Conservation (phyloP, 345 rosid genomes). For the Hypericum perforatum region DNA sequence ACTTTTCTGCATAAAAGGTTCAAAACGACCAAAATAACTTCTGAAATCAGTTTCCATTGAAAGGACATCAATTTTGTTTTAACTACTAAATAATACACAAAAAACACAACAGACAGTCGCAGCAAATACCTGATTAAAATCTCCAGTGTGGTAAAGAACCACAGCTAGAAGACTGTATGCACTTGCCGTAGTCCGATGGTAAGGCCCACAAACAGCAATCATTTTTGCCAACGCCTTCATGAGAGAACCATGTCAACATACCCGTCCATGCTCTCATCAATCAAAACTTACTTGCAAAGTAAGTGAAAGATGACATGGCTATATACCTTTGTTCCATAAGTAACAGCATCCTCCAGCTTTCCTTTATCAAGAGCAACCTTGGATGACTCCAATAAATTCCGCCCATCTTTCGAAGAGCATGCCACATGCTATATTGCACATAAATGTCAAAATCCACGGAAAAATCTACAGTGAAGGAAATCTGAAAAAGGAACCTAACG, state of each 20-base stretch:
- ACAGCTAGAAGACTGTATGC: constrained; percentile 93
- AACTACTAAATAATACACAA: no score
- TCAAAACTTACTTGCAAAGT: constrained; percentile 2
- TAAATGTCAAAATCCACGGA: not conserved
- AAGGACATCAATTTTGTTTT: not conserved
- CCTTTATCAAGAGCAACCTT: constrained; percentile 88
- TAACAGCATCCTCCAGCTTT: constrained; percentile 78
- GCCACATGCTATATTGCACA: constrained; percentile 49
- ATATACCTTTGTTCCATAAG: constrained; percentile 70
- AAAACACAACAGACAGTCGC: not conserved
- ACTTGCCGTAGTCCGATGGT: constrained; percentile 76
- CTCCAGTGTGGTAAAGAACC: constrained; percentile 88
- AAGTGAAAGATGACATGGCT: constrained; percentile 1
- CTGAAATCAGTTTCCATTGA: constrained; percentile 2
- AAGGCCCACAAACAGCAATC: constrained; percentile 88
- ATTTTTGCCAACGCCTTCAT: constrained; percentile 70
- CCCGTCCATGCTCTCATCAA: constrained; percentile 1
- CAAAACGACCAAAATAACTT: not conserved
- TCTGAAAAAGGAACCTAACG: not conserved
- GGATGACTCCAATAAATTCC: constrained; percentile 72
- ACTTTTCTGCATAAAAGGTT: not conserved
- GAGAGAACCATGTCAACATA: constrained; percentile 13
- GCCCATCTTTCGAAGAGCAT: constrained; percentile 80
- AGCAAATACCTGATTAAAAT: constrained; percentile 63
- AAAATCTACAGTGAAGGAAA: no score